Evolutionary conservation across 2,329 filamentous ascomycete genomes (phyloP).

Genomic region (Sporothrix brunneoviolacea): DNA sequence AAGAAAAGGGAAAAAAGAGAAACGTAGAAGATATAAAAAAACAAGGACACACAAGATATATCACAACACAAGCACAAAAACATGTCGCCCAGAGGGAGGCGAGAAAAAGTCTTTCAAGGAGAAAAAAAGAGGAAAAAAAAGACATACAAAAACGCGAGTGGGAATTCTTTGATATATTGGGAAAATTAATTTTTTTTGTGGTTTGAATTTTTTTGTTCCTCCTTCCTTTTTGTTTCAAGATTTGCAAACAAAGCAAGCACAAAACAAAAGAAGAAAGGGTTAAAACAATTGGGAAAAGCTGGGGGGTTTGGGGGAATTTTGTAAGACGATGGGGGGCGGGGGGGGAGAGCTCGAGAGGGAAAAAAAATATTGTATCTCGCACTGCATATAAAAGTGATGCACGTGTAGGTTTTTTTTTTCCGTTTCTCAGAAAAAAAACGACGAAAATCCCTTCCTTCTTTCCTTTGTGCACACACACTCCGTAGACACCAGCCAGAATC

Average conservation of each 20-base stretch:
- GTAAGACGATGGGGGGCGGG: conserved; percentile 4
- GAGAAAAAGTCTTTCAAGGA: too few species aligned
- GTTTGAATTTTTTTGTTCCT: background rate
- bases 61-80: too few species aligned
- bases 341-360: conserved; percentile 1
- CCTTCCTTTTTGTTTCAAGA: background rate
- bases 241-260: conserved; percentile 1
- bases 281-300: background rate
- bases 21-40: background rate
- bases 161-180: conserved; percentile 6
- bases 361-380: conserved; percentile 11
- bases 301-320: conserved; percentile 9
- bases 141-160: background rate
- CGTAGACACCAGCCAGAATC: conserved; percentile 52
- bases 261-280: conserved; percentile 8
- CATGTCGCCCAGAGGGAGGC: too few species aligned
- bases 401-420: conserved; percentile 12
- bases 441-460: conserved; percentile 29
- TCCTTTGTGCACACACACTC: conserved; percentile 58
- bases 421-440: conserved; percentile 11
- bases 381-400: conserved; percentile 13
- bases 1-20: background rate
- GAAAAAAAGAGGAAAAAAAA: background rate
- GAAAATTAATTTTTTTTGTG: conserved; percentile 5
- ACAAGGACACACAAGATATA: too few species aligned